Evolutionary conservation across 306 rosid genomes (phyloP).

Genomic region (Prunus campanulata): DNA sequence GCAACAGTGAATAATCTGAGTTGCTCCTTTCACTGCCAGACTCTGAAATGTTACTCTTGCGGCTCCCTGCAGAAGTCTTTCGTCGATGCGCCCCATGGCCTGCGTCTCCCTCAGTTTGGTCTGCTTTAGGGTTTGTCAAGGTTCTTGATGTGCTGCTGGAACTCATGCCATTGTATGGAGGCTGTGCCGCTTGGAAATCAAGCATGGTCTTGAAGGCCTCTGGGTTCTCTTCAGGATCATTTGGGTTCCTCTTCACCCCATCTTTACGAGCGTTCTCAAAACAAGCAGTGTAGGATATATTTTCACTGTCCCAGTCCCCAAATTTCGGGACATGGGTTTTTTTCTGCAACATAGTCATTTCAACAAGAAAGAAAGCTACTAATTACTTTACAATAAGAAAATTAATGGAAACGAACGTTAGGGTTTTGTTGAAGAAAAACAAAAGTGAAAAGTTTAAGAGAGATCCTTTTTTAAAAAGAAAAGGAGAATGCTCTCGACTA

Average conservation of each 20-base stretch:
- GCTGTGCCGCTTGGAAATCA: neutral
- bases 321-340: constrained; percentile 43
- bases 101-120: neutral
- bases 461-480: no score
- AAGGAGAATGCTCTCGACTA: no score
- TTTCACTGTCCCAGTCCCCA: constrained; percentile 47
- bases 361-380: neutral
- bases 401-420: no score
- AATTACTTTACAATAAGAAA: no score
- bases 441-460: no score
- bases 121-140: neutral
- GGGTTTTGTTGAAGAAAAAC: no score
- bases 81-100: neutral
- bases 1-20: constrained; percentile 20
- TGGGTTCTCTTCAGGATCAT: constrained; percentile 46
- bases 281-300: constrained; percentile 36
- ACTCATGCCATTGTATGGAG: neutral
- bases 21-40: constrained; percentile 19
- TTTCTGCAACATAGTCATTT: constrained; percentile 10
- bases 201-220: constrained; percentile 24
- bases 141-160: neutral
- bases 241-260: constrained; percentile 33
- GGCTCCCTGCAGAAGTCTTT: neutral
- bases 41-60: constrained; percentile 15
- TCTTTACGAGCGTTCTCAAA: constrained; percentile 44